A percentile compares a stretch with the other conserved stretches of the same genome.
These are phyloP conservation scores for Escovopsis sp. DNA, from an alignment of 2,329 filamentous ascomycete species.

Conservation along the genomic window DNA sequence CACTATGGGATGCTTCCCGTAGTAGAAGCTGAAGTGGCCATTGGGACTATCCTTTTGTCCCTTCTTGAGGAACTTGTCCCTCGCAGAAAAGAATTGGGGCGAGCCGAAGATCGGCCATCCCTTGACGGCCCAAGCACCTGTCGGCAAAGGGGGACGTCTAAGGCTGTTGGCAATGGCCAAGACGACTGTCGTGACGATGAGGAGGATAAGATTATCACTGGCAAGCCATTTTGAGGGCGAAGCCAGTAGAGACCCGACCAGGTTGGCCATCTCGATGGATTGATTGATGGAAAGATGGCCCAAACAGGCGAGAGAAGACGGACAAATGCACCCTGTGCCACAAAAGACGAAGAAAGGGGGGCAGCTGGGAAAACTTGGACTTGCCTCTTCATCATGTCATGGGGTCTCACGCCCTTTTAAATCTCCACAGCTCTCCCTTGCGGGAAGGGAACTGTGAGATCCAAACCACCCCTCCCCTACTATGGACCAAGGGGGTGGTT, in stretches of 20 bases:
- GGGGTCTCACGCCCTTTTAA: too few relatives aligned
- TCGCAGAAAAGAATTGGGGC: constrained; percentile 29
- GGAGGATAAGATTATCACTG: constrained; percentile 1
- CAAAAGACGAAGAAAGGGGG: too few relatives aligned
- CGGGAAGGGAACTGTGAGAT: too few relatives aligned
- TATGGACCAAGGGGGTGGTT: too few relatives aligned
- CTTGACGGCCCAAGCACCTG: constrained; percentile 10
- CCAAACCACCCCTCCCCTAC: too few relatives aligned
- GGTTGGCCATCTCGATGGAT: constrained; percentile 1
- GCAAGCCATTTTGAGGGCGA: constrained; percentile 6
- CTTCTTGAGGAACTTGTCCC: constrained; percentile 28
- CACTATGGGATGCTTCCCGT: constrained; percentile 29
- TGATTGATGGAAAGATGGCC: background rate
- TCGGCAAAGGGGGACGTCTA: constrained; percentile 10
- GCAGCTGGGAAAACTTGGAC: too few relatives aligned
- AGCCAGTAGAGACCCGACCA: constrained; percentile 1
- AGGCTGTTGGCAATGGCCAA: constrained; percentile 2
- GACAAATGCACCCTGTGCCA: too few relatives aligned
- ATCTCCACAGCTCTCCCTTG: too few relatives aligned
- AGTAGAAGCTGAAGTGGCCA: constrained; percentile 34
- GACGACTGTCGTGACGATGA: constrained; percentile 1
- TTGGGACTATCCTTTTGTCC: constrained; percentile 16
- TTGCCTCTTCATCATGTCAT: too few relatives aligned
- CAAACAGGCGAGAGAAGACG: background rate
- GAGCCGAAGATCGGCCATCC: constrained; percentile 28